A percentile compares a stretch with the other conserved stretches of the same genome.
phyloP scores from a whole-genome alignment of 192 early-diverging fungal species.

The Gigaspora rosea region DNA sequence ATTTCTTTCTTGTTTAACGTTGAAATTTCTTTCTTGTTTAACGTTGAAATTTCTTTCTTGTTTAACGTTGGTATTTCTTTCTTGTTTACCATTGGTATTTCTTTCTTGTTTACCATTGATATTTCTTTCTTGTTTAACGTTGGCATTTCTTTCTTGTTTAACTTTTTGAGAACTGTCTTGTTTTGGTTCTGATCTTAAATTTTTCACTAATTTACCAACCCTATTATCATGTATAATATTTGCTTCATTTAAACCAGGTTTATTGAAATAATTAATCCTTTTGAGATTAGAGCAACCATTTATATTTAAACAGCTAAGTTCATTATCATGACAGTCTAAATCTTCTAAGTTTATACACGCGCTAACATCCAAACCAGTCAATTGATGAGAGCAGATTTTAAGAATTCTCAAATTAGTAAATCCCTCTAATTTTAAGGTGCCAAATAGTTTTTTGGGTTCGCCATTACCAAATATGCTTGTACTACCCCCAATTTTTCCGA shows the following conservation, averaged over 20 bases:
- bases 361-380: constrained; percentile 16
- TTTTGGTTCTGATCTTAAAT: not conserved
- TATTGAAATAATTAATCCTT: constrained; percentile 24
- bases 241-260: not conserved
- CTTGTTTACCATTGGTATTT: not conserved
- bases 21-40: not conserved
- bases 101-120: not conserved
- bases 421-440: constrained; percentile 18
- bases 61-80: not conserved
- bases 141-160: not conserved
- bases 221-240: not conserved
- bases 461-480: not conserved
- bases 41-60: not conserved
- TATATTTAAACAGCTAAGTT: constrained; percentile 16
- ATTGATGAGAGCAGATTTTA: not conserved
- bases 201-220: constrained; percentile 7
- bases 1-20: not conserved
- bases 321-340: constrained; percentile 19
- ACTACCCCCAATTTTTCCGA: not conserved
- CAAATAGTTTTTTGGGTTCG: not conserved
- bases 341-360: constrained; percentile 8
- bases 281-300: constrained; percentile 12
- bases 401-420: constrained; percentile 14
- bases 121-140: not conserved
- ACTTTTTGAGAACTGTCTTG: not conserved